Conservation (phyloP, 805 yeast species). For the Kluyveromyces starmeri region DNA sequence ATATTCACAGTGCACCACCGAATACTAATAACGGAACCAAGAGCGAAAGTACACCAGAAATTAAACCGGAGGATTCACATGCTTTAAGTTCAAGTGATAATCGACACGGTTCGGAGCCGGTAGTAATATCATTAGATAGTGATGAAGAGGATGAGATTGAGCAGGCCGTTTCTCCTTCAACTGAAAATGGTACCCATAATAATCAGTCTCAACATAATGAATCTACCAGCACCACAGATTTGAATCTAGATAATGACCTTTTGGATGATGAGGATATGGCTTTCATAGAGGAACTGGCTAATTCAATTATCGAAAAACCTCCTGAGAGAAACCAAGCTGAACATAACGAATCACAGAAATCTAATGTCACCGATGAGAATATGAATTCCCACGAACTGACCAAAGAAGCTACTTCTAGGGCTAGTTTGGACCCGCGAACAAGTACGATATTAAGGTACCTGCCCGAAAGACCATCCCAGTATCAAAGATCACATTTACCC, state of each 20-base stretch:
- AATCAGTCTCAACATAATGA: neutral
- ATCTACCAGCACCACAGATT: slow-evolving; percentile 1
- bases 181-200: neutral
- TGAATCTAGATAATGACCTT: neutral
- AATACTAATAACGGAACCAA: slow-evolving; percentile 6
- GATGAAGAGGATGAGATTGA: slow-evolving; percentile 36
- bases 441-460: neutral
- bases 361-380: neutral
- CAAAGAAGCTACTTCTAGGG: neutral
- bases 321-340: neutral
- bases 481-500: neutral
- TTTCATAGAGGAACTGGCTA: slow-evolving; percentile 3
- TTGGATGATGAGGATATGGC: slow-evolving; percentile 5
- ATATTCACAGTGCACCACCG: slow-evolving; percentile 10
- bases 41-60: slow-evolving; percentile 10
- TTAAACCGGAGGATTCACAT: slow-evolving; percentile 18
- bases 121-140: slow-evolving; percentile 43
- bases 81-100: slow-evolving; percentile 7
- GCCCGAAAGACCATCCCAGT: neutral
- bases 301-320: neutral
- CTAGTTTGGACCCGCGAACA: slow-evolving; percentile 6
- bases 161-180: slow-evolving; percentile 4
- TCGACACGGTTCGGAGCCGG: slow-evolving; percentile 24
- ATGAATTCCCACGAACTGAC: no score
- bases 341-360: no score